Percentiles rank a stretch among this genome's conserved stretches.
Conservation (phyloP, 1,284 basidiomycete genomes). For the Cryptococcus jaspeensis region DNA sequence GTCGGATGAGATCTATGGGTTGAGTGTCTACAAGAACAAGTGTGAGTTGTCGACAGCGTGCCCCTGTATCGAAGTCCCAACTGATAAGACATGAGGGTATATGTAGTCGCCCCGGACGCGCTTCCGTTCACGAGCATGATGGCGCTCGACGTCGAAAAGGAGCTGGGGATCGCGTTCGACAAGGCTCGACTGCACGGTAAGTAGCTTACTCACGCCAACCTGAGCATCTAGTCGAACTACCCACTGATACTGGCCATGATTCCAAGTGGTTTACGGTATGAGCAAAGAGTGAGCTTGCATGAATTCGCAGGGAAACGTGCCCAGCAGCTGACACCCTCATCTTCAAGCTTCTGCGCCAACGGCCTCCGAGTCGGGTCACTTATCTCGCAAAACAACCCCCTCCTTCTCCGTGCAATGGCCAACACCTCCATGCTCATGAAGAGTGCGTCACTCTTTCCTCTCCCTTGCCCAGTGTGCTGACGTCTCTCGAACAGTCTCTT, state of each 20-base stretch:
- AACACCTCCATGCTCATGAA: constrained; percentile 49
- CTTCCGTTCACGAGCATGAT: constrained; percentile 51
- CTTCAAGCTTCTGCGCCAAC: constrained; percentile 51
- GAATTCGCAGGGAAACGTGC: not conserved
- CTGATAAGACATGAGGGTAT: constrained; percentile 3
- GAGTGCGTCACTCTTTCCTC: constrained; percentile 21
- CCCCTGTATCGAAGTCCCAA: not conserved
- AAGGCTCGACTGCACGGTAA: constrained; percentile 48
- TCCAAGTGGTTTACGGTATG: constrained; percentile 48
- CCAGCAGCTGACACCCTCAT: not conserved
- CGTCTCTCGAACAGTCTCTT: constrained; percentile 29
- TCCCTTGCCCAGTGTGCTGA: not conserved
- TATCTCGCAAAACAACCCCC: constrained; percentile 51
- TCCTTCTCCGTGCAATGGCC: constrained; percentile 48
- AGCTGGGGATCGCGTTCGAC: constrained; percentile 48
- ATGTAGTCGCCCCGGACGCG: constrained; percentile 35
- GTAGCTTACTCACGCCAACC: constrained; percentile 2
- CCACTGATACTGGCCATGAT: constrained; percentile 2
- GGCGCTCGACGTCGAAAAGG: constrained; percentile 48
- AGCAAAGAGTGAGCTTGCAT: constrained; percentile 46
- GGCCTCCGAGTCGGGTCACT: constrained; percentile 52
- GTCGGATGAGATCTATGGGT: constrained; percentile 54
- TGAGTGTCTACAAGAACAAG: constrained; percentile 47
- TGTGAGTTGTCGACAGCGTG: constrained; percentile 17
- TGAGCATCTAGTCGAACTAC: not conserved